Base-by-base conservation (phyloP, 2,329 filamentous ascomycete species). In the Aspergillus vadensis region DNA sequence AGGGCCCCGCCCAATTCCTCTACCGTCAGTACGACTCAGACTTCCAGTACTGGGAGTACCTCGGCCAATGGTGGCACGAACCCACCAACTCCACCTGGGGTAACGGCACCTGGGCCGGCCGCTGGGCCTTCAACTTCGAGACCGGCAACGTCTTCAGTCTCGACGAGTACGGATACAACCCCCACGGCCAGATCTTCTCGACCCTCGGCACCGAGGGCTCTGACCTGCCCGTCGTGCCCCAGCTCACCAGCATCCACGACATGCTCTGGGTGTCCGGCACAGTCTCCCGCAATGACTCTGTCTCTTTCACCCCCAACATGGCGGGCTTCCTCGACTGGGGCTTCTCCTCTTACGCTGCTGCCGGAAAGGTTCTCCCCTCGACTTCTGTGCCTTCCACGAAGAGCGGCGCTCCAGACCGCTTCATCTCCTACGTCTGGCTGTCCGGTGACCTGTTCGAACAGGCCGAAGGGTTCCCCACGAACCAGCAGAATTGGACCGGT, bases 71-170 rank as follows among this genome's bases (percentile, higher is more conserved):
- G 65, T 67, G 65, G 65, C 60, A 61, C 12, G 65, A 65, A 19
- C 55, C 61, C 4, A 55, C 52, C 25, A 67, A 67, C 39, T 55
- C 61, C 3, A 67, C 63, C 32, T 67, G 65, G 65, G 65, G 65
- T 0, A 59, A 60, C 2, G 65, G 65, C 23, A 58, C 59, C n/a
- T 67, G 65, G 65, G 65, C 65, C 5, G 63, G 62, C 5, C 57
- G 65, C 1, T 65, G 59, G 59, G 65, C 65, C 1, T 67, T 64
- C 58, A 67, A 67, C 57, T 67, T 65, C 32, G 65, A 67, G 43
- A 58, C 57, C 12, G 65, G 50, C 25, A 67, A 67, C 9, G 30
- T 61, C 32, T 63, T 67, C 51, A 32, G 41, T 8, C 54, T 67
- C 17, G 57, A 65, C 23, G 38, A 58, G 5, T 49, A 67, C 10